Percentiles rank a stretch among this genome's conserved stretches.
Conservation (phyloP, 2,329 filamentous ascomycete genomes). For the Fusarium fujikuroi region DNA sequence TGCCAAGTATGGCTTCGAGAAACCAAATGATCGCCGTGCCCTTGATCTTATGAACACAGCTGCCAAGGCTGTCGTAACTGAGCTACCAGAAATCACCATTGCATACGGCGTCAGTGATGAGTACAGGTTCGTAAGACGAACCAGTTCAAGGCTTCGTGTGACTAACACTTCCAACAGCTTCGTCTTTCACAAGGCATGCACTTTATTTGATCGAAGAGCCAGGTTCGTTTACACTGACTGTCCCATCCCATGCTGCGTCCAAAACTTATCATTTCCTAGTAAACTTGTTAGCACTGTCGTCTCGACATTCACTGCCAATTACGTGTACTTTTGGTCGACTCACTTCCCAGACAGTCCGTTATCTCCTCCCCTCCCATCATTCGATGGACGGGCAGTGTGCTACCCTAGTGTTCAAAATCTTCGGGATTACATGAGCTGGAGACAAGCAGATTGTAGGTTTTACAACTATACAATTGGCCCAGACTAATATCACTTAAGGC, state of each 20-base stretch:
- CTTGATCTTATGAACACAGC: slow-evolving; percentile 95
- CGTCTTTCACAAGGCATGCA: slow-evolving; percentile 84
- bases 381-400: slow-evolving; percentile 90
- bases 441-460: slow-evolving; percentile 89
- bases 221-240: slow-evolving; percentile 62
- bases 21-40: slow-evolving; percentile 90
- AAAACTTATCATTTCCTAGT: slow-evolving; percentile 56
- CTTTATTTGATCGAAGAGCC: slow-evolving; percentile 84
- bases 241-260: not conserved
- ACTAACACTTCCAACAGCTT: slow-evolving; percentile 67
- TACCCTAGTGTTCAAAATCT: slow-evolving; percentile 87
- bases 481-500: slow-evolving; percentile 59
- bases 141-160: not conserved
- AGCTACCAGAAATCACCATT: slow-evolving; percentile 85
- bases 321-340: slow-evolving; percentile 81
- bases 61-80: slow-evolving; percentile 83
- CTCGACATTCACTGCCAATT: slow-evolving; percentile 93
- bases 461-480: not conserved
- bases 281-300: slow-evolving; percentile 93
- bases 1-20: slow-evolving; percentile 83
- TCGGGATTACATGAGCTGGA: slow-evolving; percentile 95
- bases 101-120: slow-evolving; percentile 97
- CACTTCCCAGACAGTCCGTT: slow-evolving; percentile 80
- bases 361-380: slow-evolving; percentile 81
- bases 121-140: slow-evolving; percentile 68